Evolutionary conservation across 2,329 filamentous ascomycete species (phyloP).

Genomic region (Alternaria sp.): DNA sequence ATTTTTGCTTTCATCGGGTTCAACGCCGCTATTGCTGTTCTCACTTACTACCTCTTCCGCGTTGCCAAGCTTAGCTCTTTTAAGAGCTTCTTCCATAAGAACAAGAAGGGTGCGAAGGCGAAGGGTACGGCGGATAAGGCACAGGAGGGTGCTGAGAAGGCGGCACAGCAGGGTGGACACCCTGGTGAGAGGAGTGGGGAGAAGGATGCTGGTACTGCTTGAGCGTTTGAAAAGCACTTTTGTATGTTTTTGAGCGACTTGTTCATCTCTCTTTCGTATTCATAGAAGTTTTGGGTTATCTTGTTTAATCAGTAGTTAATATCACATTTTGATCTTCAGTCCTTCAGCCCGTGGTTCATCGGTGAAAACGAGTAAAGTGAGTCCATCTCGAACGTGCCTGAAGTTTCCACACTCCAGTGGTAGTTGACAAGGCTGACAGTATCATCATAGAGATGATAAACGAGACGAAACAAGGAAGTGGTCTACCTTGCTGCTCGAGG

Average conservation of each 20-base stretch:
- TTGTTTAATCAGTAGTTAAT: not conserved
- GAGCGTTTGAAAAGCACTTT: not conserved
- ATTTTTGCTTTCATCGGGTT: constrained; percentile 71
- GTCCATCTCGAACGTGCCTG: not conserved
- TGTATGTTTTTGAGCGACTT: not conserved
- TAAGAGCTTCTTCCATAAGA: constrained; percentile 20
- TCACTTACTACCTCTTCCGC: constrained; percentile 61
- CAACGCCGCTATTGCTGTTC: constrained; percentile 65
- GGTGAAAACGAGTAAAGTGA: not conserved
- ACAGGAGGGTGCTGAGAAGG: constrained; percentile 12
- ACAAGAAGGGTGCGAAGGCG: constrained; percentile 24
- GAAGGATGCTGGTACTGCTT: constrained; percentile 17
- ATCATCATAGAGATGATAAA: too few species aligned
- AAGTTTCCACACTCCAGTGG: too few species aligned
- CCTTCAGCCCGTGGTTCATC: too few species aligned
- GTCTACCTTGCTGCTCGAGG: not conserved
- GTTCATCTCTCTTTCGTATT: not conserved
- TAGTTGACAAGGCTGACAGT: too few species aligned
- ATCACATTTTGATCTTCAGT: not conserved
- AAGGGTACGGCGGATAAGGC: constrained; percentile 21
- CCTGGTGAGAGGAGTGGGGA: constrained; percentile 24
- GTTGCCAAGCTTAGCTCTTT: constrained; percentile 33
- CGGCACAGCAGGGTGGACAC: constrained; percentile 24
- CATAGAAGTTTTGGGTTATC: not conserved
- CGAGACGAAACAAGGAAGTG: not conserved